Percentiles rank a stretch among this genome's conserved stretches.
Conservation (phyloP, 2,329 filamentous ascomycete genomes). For the Didymella keratinophila region DNA sequence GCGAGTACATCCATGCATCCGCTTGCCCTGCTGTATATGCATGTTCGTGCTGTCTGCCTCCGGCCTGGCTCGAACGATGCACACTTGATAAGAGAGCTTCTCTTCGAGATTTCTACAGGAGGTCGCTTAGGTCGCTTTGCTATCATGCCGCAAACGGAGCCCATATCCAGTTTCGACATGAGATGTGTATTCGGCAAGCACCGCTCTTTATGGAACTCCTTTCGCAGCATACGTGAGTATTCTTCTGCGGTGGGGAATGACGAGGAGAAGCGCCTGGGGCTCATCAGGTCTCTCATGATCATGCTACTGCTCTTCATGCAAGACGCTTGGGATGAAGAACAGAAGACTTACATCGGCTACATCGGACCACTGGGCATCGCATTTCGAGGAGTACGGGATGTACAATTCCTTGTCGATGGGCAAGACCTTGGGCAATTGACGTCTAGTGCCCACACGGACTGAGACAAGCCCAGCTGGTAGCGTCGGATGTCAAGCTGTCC, state of each 20-base stretch:
- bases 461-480: not conserved
- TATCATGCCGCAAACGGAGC: not conserved
- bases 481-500: not conserved
- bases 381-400: slow-evolving; percentile 10
- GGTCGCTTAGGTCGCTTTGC: not conserved
- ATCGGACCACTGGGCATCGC: slow-evolving; percentile 10
- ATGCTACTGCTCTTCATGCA: slow-evolving; percentile 15
- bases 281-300: slow-evolving; percentile 9
- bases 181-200: slow-evolving; percentile 18
- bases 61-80: not conserved
- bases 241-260: slow-evolving; percentile 1
- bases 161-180: slow-evolving; percentile 1
- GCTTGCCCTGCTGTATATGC: slow-evolving; percentile 9
- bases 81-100: not conserved
- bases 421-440: slow-evolving; percentile 10
- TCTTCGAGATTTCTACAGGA: slow-evolving; percentile 5
- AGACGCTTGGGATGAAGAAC: slow-evolving; percentile 19
- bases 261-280: not conserved
- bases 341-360: slow-evolving; percentile 7
- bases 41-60: slow-evolving; percentile 10
- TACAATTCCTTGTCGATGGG: slow-evolving; percentile 9
- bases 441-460: not conserved
- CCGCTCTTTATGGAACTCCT: slow-evolving; percentile 17
- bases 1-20: slow-evolving; percentile 10
- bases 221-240: slow-evolving; percentile 16